A percentile compares a stretch with the other conserved stretches of the same genome.
Conservation (phyloP, 1,139 yeast genomes). For the Candida frijolesensis region DNA sequence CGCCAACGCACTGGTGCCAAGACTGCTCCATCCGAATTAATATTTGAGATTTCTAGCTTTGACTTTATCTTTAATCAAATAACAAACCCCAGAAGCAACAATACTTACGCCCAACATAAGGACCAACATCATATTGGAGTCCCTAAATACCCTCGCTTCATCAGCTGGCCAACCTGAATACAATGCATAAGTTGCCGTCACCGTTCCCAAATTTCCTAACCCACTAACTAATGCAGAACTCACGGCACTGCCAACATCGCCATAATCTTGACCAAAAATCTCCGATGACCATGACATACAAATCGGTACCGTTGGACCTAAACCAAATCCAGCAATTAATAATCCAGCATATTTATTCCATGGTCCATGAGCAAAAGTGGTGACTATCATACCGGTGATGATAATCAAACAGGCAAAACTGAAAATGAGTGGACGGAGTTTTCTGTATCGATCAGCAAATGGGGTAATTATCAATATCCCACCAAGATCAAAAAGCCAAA, state of each 20-base stretch:
- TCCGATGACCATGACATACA: constrained; percentile 87
- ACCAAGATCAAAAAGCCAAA: constrained; percentile 85
- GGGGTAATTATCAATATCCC: constrained; percentile 79
- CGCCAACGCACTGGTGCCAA: no score
- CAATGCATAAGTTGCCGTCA: constrained; percentile 81
- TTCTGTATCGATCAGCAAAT: constrained; percentile 68
- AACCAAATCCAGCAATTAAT: constrained; percentile 79
- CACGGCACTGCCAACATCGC: constrained; percentile 85
- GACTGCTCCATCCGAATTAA: no score
- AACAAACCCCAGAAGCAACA: constrained; percentile 43
- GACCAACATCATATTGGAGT: constrained; percentile 85
- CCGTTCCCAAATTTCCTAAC: constrained; percentile 86
- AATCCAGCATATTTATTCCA: constrained; percentile 85
- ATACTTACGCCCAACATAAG: constrained; percentile 75
- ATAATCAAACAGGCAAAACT: constrained; percentile 63
- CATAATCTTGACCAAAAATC: constrained; percentile 69
- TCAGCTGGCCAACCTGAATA: constrained; percentile 90
- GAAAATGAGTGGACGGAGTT: constrained; percentile 62
- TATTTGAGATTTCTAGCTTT: constrained; percentile 14
- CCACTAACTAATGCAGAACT: constrained; percentile 84
- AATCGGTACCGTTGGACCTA: constrained; percentile 90
- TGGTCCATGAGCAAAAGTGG: constrained; percentile 72
- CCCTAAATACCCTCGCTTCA: constrained; percentile 54
- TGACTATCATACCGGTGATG: constrained; percentile 72
- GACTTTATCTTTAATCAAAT: constrained; percentile 28